A percentile compares a stretch with the other conserved stretches of the same genome.
phyloP scores from a whole-genome alignment of 2,329 filamentous ascomycete genomes.

The Pseudogymnoascus pannorum region DNA sequence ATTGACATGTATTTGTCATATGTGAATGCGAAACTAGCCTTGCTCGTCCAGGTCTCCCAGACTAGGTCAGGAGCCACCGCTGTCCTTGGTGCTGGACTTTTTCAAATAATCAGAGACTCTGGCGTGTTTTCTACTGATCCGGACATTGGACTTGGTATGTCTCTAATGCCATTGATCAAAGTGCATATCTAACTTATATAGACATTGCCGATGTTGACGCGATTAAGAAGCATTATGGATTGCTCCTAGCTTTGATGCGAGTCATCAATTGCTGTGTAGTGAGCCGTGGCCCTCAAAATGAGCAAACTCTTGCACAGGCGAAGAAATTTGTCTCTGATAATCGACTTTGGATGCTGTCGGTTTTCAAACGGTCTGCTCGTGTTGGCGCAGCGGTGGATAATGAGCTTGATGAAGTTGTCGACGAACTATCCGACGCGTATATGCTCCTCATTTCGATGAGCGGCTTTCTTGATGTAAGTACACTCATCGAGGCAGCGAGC shows the following conservation, averaged over 20 bases:
- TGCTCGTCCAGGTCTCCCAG: constrained; percentile 78
- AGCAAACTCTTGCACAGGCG: constrained; percentile 63
- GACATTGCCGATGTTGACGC: constrained; percentile 25
- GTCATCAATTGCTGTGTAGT: constrained; percentile 78
- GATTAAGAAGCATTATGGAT: constrained; percentile 49
- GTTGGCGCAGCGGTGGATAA: constrained; percentile 49
- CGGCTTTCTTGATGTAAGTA: constrained; percentile 74
- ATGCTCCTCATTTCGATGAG: constrained; percentile 77
- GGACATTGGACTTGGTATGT: constrained; percentile 69
- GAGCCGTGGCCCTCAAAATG: constrained; percentile 73
- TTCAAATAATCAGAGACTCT: constrained; percentile 72
- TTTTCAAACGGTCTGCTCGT: constrained; percentile 82
- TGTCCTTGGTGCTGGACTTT: constrained; percentile 83
- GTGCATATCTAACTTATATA: constrained; percentile 16
- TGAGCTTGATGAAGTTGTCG: constrained; percentile 53
- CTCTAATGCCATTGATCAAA: neutral
- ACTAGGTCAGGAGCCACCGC: constrained; percentile 76
- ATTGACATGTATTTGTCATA: constrained; percentile 37
- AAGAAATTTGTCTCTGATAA: constrained; percentile 76
- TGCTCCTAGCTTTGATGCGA: constrained; percentile 72
- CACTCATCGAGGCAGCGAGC: neutral
- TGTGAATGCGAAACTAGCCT: constrained; percentile 65
- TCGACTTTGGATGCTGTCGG: constrained; percentile 73
- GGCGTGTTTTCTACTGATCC: constrained; percentile 86
- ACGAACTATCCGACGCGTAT: constrained; percentile 76